These are phyloP conservation scores for Blastomyces silverae DNA, from an alignment of 2,329 filamentous ascomycete genomes.

Conservation along the genomic window DNA sequence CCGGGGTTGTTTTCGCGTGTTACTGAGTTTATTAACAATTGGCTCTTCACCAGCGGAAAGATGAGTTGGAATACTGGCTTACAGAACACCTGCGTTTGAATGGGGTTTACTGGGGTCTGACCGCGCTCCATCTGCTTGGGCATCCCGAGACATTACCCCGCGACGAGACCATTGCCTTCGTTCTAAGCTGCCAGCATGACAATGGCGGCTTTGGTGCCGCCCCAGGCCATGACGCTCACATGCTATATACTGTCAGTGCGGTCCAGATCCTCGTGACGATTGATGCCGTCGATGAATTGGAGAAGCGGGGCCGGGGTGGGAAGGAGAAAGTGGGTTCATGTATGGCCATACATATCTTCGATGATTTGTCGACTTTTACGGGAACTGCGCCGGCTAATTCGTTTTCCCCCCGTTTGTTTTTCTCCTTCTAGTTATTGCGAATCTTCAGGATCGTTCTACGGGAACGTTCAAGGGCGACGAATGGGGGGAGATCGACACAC, in stretches of 20 bases:
- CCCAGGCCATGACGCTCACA: conserved; percentile 88
- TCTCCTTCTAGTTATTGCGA: conserved; percentile 59
- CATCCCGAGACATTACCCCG: conserved; percentile 75
- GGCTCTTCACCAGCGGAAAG: conserved; percentile 59
- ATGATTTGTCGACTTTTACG: conserved; percentile 4
- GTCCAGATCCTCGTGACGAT: conserved; percentile 86
- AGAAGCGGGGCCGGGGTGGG: conserved; percentile 58
- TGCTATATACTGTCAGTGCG: conserved; percentile 92
- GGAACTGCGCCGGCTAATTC: conserved; percentile 9
- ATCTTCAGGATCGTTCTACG: conserved; percentile 68
- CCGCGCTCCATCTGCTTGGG: conserved; percentile 75
- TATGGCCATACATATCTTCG: conserved; percentile 44
- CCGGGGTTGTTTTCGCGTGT: neutral
- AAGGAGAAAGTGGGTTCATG: conserved; percentile 70
- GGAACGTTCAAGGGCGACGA: conserved; percentile 91
- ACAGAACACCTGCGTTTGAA: conserved; percentile 95
- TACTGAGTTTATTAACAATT: conserved; percentile 19
- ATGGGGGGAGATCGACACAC: conserved; percentile 93
- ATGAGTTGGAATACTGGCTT: conserved; percentile 96
- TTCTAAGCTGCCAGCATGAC: conserved; percentile 87
- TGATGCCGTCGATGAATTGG: conserved; percentile 77
- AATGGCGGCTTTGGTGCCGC: conserved; percentile 90
- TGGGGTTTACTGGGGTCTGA: conserved; percentile 94
- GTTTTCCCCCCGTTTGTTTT: no score
- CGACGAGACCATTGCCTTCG: conserved; percentile 76